Evolutionary conservation across 2,329 filamentous ascomycete genomes (phyloP), one percentile per base, ranked within the genome.

Genomic region (Canariomyces notabilis): DNA sequence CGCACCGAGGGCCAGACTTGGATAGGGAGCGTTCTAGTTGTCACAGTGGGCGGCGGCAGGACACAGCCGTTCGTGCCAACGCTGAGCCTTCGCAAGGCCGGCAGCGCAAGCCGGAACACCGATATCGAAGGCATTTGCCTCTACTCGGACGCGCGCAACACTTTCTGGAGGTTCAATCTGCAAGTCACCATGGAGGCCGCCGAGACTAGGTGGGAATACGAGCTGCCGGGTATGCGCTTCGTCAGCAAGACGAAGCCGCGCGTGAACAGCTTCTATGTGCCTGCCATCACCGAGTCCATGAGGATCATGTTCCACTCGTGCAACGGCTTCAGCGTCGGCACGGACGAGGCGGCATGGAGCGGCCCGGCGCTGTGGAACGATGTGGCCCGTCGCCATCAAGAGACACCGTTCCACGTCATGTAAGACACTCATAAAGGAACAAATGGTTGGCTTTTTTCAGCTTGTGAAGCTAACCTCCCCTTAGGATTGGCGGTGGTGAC

Each of bases 281-380:
- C 93, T 11, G 88, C 87, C 11, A 74, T 76, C 48, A 79, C 81
- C 36, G 84, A 96, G 66, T 87, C 87, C 4, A 97, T 98, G 91
- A 89, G 95, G 62, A 87, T 96, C 62, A 95, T 97, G 88, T 98
- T 96, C 68, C 87, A 96, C 71, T 95, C 88, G 47, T 96, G 93
- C 71, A 98, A 98, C 65, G 94, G 93, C 14, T 98, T 98, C 71
- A 91, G 87, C 56, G 77, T 93, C 32, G 87, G 85, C 44, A 91
- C 89, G 3, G 86, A 95, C 63, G 82, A 93, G 50, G 82, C 87
- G 40, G 83, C 84, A 34, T 95, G 89, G 72, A 91, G 86, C 60
- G 93, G 93, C 0, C 85, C 89, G n/a, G 88, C 88, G 4, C 70
- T 98, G 46, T 98, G 93, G 93, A 88, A 93, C 59, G 91, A 98